These are phyloP conservation scores for Stentor roeselii DNA, from an alignment of 73 alveolate species.

Conservation along the genomic window DNA sequence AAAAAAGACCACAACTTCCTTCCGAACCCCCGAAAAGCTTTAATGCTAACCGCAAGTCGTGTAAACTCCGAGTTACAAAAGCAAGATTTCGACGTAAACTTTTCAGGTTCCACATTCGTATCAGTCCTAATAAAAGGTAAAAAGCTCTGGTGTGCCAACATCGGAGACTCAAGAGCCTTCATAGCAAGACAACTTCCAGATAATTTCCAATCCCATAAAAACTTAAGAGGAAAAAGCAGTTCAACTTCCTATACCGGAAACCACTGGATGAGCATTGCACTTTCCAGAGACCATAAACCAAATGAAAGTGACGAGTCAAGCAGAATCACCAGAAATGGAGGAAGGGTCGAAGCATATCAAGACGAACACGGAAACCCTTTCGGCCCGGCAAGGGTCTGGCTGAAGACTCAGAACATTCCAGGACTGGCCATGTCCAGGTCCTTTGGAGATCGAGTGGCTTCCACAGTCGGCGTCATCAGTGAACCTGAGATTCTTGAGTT, in stretches of 20 bases:
- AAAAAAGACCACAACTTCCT: not conserved
- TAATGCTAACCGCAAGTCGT: not conserved
- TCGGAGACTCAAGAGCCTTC: conserved; percentile 57
- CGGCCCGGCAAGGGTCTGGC: not conserved
- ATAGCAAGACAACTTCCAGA: not conserved
- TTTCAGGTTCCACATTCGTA: not conserved
- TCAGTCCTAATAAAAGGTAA: not conserved
- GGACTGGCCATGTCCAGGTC: conserved; percentile 98
- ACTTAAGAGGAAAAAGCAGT: conserved; percentile 16
- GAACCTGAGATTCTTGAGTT: conserved; percentile 82
- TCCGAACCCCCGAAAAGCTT: not conserved
- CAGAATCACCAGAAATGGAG: not conserved
- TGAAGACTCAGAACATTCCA: conserved; percentile 74
- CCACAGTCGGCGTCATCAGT: conserved; percentile 82
- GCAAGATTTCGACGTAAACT: not conserved
- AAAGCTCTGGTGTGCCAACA: conserved; percentile 38
- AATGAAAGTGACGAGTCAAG: not conserved
- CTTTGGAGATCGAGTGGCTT: conserved; percentile 88
- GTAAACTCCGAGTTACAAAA: not conserved
- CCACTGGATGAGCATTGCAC: too few species aligned
- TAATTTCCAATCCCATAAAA: too few species aligned
- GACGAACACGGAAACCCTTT: not conserved
- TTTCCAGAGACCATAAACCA: not conserved
- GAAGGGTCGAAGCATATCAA: conserved; percentile 31
- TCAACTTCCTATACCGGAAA: too few species aligned